Evolutionary conservation across 768 basidiomycete species (phyloP), one percentile per base, ranked within the genome.

Genomic region (Gloeophyllum trabeum): DNA sequence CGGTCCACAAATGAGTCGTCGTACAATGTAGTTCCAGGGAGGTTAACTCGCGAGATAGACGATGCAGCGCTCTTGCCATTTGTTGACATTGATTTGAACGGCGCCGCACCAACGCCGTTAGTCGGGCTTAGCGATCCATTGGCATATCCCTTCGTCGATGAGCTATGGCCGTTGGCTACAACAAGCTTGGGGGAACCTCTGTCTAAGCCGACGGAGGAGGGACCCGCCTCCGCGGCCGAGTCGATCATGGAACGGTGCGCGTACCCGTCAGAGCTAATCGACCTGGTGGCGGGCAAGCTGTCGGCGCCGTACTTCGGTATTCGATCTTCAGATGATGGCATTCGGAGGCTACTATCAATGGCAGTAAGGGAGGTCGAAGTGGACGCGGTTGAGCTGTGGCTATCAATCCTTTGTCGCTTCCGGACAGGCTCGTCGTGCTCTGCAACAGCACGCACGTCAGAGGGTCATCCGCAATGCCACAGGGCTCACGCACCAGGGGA

Each of bases 1-100:
- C 90, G 71, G 63, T 91, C 78, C 38, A 94, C 68, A 48, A 68
- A 67, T 48, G 82, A 80, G 60, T 85, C 84, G 35, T 85, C 78
- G 51, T 87, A 90, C 42, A 91, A 67, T 26, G 72, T 71, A 37
- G 80, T 76, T 20, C 88, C 86, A 16, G 81, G 80, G 24, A 83
- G 65, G 35, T 70, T 67, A 37, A 90, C 81, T 53, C 70, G 72
- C 24, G 78, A 60, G 46, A 87, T 61, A 20, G 69, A 53, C 22
- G 56, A 59, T n/a, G 42, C 14, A 10, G 36, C 7, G 7, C 10
- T 7, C 39, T 40, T 16, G n/a, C n/a, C n/a, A 14, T 6, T 23
- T 36, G 16, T 21, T 22, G 22, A 21, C 16, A 19, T 14, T 22
- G 19, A 7, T 12, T 12, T 6, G 19, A 35, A 54, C 66, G 71